Conservation (phyloP, 1,284 basidiomycete species). For the Cryptococcus deneoformans region DNA sequence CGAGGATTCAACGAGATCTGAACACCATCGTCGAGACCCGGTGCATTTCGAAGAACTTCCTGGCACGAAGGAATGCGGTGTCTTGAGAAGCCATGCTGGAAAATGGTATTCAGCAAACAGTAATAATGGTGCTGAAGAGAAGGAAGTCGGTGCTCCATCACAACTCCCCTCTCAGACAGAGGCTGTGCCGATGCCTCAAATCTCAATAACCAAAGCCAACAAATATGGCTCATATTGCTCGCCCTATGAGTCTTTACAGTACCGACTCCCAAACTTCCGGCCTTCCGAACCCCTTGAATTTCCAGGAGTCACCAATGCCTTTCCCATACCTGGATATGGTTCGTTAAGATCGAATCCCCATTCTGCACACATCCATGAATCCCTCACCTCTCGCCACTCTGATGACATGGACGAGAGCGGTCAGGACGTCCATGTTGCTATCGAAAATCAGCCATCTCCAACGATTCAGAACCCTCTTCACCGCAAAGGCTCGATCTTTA, state of each 20-base stretch:
- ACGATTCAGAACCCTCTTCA: conserved; percentile 13
- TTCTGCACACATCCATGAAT: no score
- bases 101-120: no score
- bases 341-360: background rate
- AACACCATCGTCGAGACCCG: background rate
- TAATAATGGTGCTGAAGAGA: no score
- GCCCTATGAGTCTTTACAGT: background rate
- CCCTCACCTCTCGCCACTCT: background rate
- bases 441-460: background rate
- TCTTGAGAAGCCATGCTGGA: no score
- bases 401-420: conserved; percentile 19
- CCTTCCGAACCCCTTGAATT: conserved; percentile 21
- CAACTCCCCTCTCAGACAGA: no score
- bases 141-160: no score
- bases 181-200: no score
- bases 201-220: no score
- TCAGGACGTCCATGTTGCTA: conserved; percentile 2
- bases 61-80: background rate
- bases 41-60: background rate
- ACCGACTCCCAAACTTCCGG: conserved; percentile 14
- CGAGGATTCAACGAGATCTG: conserved; percentile 32
- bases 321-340: conserved; percentile 1
- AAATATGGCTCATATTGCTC: no score
- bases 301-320: no score
- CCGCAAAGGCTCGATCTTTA: conserved; percentile 36